Percentiles rank a stretch among this genome's conserved stretches.
These are phyloP conservation scores for Spathaspora girioi DNA, from an alignment of 805 yeast species.

Conservation along the genomic window DNA sequence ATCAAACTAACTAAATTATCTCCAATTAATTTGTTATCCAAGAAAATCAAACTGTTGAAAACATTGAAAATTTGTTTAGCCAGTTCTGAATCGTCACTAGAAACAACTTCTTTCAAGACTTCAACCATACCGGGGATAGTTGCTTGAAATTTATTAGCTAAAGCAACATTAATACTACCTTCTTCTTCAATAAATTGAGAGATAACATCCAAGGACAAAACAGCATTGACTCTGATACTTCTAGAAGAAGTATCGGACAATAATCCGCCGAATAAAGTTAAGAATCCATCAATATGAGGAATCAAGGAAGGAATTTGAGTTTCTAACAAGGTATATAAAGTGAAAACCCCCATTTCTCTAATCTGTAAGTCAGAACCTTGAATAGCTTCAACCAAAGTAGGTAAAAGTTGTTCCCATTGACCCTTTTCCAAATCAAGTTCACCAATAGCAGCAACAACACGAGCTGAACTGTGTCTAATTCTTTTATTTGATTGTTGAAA, in stretches of 20 bases:
- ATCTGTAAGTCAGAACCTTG: conserved; percentile 48
- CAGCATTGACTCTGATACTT: conserved; percentile 78
- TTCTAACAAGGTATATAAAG: conserved; percentile 76
- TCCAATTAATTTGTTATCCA: conserved; percentile 78
- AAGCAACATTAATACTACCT: conserved; percentile 39
- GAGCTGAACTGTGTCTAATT: conserved; percentile 84
- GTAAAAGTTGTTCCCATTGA: conserved; percentile 76
- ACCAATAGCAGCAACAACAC: conserved; percentile 85
- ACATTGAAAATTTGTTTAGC: conserved; percentile 79
- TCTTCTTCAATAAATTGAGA: conserved; percentile 65
- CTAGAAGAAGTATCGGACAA: conserved; percentile 58
- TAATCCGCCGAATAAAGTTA: conserved; percentile 67
- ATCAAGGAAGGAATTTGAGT: conserved; percentile 56
- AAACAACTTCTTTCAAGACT: conserved; percentile 72
- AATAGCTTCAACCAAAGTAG: conserved; percentile 62
- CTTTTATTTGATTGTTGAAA: conserved; percentile 61
- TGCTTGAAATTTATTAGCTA: conserved; percentile 53
- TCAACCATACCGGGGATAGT: conserved; percentile 78
- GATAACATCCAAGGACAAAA: conserved; percentile 72
- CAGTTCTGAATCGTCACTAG: conserved; percentile 65
- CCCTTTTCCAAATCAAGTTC: conserved; percentile 60
- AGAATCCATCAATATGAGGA: conserved; percentile 60
- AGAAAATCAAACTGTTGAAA: conserved; percentile 71
- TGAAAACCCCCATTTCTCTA: conserved; percentile 81
- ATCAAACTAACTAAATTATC: conserved; percentile 66